Percentiles rank a stretch among this genome's conserved stretches.
phyloP scores from a whole-genome alignment of 371 early-diverging fungal species.

The Phascolomyces articulosus region DNA sequence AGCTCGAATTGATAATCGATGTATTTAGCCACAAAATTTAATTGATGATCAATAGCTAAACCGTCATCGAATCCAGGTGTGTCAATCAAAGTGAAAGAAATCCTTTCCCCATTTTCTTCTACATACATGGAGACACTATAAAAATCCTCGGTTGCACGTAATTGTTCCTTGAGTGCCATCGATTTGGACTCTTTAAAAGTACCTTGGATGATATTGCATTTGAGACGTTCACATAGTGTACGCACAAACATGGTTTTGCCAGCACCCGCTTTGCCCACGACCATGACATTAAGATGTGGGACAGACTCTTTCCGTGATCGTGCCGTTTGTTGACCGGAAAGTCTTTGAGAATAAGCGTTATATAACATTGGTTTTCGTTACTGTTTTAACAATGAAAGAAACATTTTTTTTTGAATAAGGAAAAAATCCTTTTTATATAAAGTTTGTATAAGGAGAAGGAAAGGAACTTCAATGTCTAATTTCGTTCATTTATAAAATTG shows the following conservation, averaged over 20 bases:
- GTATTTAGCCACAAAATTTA: conserved; percentile 54
- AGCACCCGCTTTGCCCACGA: conserved; percentile 68
- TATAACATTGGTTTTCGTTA: too few relatives aligned
- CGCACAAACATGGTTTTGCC: conserved; percentile 86
- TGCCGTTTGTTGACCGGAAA: conserved; percentile 14
- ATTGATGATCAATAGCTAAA: conserved; percentile 46
- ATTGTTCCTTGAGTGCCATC: conserved; percentile 23
- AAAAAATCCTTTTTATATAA: too few relatives aligned
- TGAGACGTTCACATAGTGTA: conserved; percentile 68
- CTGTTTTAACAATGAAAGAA: background rate
- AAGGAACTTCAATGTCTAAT: too few relatives aligned
- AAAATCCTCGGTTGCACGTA: conserved; percentile 47
- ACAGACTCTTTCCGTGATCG: conserved; percentile 37
- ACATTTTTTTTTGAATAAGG: too few relatives aligned
- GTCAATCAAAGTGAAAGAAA: conserved; percentile 81
- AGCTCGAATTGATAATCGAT: conserved; percentile 77
- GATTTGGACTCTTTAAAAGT: conserved; percentile 33
- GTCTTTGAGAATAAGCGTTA: conserved; percentile 30
- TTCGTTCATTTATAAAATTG: too few relatives aligned
- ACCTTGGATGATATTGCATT: conserved; percentile 30
- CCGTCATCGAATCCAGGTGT: conserved; percentile 72
- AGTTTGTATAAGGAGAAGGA: too few relatives aligned
- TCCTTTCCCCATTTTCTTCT: conserved; percentile 77
- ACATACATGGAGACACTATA: conserved; percentile 64
- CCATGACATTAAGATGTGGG: conserved; percentile 66